Conservation (phyloP, 2,329 filamentous ascomycete genomes). For the Fusarium sp. region DNA sequence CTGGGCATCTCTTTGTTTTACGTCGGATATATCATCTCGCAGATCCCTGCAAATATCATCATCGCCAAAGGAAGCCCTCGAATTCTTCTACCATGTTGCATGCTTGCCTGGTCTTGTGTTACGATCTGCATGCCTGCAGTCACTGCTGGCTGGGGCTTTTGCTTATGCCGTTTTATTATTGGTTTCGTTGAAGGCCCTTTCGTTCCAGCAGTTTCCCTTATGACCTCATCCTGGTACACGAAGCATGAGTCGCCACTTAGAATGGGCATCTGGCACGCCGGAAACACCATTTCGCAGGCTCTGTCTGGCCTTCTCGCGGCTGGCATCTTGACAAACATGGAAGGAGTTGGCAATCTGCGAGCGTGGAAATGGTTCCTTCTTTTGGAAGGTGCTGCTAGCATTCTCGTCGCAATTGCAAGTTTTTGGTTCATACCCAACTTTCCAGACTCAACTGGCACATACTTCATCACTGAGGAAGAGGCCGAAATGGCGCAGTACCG, state of each 20-base stretch:
- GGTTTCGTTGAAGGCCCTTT: conserved; percentile 55
- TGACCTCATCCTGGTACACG: conserved; percentile 62
- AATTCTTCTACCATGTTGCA: conserved; percentile 54
- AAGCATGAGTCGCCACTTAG: conserved; percentile 58
- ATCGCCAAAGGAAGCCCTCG: conserved; percentile 56
- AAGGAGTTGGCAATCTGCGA: conserved; percentile 50
- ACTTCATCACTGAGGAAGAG: conserved; percentile 55
- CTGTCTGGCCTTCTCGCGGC: conserved; percentile 59
- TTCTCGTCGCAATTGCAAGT: conserved; percentile 48
- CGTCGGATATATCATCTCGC: conserved; percentile 60
- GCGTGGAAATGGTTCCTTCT: conserved; percentile 60
- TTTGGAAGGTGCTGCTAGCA: conserved; percentile 52
- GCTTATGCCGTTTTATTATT: conserved; percentile 51
- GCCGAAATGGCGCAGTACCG: conserved; percentile 55
- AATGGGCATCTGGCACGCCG: conserved; percentile 61
- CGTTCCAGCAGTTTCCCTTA: conserved; percentile 59
- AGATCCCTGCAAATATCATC: conserved; percentile 61
- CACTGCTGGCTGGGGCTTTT: conserved; percentile 47
- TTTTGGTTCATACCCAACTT: conserved; percentile 56
- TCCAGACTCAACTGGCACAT: conserved; percentile 49
- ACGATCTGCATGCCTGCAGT: conserved; percentile 59
- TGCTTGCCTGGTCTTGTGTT: conserved; percentile 58
- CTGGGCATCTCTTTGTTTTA: conserved; percentile 59
- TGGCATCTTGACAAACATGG: conserved; percentile 59
- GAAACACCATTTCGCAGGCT: conserved; percentile 59